phyloP scores from a whole-genome alignment of 805 yeast species.

The Yamadazyma phyllophila region DNA sequence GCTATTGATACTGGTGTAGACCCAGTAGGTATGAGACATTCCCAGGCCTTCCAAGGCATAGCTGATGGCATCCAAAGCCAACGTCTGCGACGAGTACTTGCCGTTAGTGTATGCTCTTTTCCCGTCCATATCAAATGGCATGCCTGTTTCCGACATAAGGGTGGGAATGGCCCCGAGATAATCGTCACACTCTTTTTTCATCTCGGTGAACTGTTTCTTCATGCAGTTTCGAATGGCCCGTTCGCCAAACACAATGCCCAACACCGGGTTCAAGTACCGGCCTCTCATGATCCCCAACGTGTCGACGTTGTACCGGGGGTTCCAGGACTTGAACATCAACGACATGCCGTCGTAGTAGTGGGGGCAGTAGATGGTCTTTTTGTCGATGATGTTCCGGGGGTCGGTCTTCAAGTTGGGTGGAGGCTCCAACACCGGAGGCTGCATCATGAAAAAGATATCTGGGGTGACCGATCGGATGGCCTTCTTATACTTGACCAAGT shows the following conservation, averaged over 20 bases:
- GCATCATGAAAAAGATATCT: slow-evolving; percentile 59
- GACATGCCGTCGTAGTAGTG: slow-evolving; percentile 97
- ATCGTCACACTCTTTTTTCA: slow-evolving; percentile 61
- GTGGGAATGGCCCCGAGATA: slow-evolving; percentile 72
- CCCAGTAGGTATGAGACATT: slow-evolving; percentile 81
- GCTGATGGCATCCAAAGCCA: slow-evolving; percentile 80
- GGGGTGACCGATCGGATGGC: slow-evolving; percentile 45
- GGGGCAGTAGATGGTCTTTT: slow-evolving; percentile 71
- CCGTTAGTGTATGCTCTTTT: slow-evolving; percentile 68
- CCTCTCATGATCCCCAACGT: slow-evolving; percentile 86
- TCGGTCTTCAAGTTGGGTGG: slow-evolving; percentile 67
- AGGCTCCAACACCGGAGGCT: slow-evolving; percentile 75
- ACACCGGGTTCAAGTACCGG: slow-evolving; percentile 65
- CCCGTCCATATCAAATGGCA: slow-evolving; percentile 94
- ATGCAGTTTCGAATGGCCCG: slow-evolving; percentile 70
- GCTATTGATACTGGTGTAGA: slow-evolving; percentile 68
- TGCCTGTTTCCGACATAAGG: slow-evolving; percentile 91
- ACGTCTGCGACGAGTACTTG: slow-evolving; percentile 68
- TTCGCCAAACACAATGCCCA: slow-evolving; percentile 82
- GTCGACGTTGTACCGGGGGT: slow-evolving; percentile 75
- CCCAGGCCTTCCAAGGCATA: slow-evolving; percentile 74
- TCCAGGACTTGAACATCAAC: slow-evolving; percentile 89
- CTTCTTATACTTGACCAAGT: slow-evolving; percentile 49
- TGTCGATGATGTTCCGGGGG: slow-evolving; percentile 50
- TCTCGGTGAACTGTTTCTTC: slow-evolving; percentile 61